Percentiles rank a stretch among this genome's conserved stretches.
Evolutionary conservation across 768 basidiomycete species (phyloP).

Genomic region (Ramaria sp.): DNA sequence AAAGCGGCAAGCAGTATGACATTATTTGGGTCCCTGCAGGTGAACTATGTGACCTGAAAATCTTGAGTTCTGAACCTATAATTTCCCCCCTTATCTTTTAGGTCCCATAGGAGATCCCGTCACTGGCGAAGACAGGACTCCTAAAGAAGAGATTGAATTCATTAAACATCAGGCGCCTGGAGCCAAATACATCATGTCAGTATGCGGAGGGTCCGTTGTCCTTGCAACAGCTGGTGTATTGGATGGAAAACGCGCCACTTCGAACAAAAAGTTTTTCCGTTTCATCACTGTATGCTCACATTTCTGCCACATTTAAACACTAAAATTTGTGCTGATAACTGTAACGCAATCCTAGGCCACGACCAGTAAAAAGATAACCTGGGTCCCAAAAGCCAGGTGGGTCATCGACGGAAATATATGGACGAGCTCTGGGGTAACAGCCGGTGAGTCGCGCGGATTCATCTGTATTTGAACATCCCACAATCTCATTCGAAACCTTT

Average conservation of each 20-base stretch:
- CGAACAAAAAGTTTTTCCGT: slow-evolving; percentile 5
- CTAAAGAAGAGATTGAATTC: slow-evolving; percentile 15
- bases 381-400: slow-evolving; percentile 10
- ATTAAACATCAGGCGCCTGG: not conserved
- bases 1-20: slow-evolving; percentile 19
- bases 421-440: slow-evolving; percentile 4
- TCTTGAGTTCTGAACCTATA: not conserved
- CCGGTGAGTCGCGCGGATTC: not conserved
- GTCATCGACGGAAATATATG: slow-evolving; percentile 9
- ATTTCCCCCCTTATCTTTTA: too few relatives aligned
- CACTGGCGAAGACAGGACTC: slow-evolving; percentile 12
- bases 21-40: slow-evolving; percentile 22
- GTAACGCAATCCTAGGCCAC: not conserved
- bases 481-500: too few relatives aligned
- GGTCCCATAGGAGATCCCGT: slow-evolving; percentile 12
- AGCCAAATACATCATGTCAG: slow-evolving; percentile 12
- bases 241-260: slow-evolving; percentile 10
- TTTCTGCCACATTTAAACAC: not conserved
- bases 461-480: not conserved
- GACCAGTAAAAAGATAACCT: not conserved
- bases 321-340: not conserved
- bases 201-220: slow-evolving; percentile 9
- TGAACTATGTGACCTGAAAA: slow-evolving; percentile 1
- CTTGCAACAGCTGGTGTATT: slow-evolving; percentile 8
- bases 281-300: not conserved